A percentile compares a stretch with the other conserved stretches of the same genome.
Evolutionary conservation across 148 eudicot species (phyloP).

Genomic region (Rhododendron griersonianum): DNA sequence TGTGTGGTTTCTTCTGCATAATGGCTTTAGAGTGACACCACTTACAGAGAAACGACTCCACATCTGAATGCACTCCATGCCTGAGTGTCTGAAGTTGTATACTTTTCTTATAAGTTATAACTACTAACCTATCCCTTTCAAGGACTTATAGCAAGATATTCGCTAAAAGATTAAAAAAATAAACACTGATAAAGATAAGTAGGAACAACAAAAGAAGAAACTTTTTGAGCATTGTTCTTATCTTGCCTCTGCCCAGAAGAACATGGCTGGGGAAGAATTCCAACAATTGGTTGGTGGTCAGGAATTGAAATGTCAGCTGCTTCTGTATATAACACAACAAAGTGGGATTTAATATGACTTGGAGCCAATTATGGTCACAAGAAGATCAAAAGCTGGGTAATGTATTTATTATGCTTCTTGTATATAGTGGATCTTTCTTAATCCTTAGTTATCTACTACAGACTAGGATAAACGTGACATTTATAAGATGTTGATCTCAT

Average conservation of each 20-base stretch:
- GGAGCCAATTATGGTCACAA: constrained; percentile 1
- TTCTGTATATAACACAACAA: constrained; percentile 31
- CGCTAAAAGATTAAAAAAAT: background rate
- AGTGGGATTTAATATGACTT: background rate
- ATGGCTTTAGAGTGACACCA: background rate
- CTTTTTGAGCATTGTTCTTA: constrained; percentile 7
- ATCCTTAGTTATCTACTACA: background rate
- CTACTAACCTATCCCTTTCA: background rate
- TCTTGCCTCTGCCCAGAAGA: constrained; percentile 69
- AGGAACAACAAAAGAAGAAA: background rate
- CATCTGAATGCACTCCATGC: background rate
- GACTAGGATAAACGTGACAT: background rate
- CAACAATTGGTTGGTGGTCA: constrained; percentile 52
- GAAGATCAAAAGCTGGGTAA: background rate
- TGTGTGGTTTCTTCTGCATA: background rate
- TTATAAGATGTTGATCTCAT: background rate
- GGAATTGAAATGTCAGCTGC: constrained; percentile 37
- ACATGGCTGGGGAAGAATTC: constrained; percentile 68
- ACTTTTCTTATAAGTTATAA: background rate
- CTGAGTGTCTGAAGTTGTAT: background rate
- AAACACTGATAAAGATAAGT: too few relatives aligned
- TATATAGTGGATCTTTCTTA: background rate
- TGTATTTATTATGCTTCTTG: background rate
- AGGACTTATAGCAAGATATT: background rate
- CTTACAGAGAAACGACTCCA: background rate